These are phyloP conservation scores for Lasiodiplodia theobromae DNA, from an alignment of 2,329 filamentous ascomycete genomes.

Conservation along the genomic window DNA sequence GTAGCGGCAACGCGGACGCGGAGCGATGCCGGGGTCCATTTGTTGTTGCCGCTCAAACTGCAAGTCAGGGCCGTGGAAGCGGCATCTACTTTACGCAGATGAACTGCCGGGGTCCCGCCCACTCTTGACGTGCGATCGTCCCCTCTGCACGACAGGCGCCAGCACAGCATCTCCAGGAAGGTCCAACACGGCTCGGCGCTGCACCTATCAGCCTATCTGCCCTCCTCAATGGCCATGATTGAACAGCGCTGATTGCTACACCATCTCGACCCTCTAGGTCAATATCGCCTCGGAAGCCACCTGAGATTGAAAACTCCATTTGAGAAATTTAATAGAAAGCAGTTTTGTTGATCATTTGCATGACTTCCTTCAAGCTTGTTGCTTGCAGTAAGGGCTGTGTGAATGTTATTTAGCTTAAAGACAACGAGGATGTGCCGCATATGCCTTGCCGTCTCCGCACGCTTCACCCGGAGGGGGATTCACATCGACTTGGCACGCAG, in stretches of 20 bases:
- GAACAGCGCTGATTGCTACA: neutral
- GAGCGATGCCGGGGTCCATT: neutral
- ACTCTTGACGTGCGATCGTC: constrained; percentile 24
- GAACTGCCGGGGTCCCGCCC: neutral
- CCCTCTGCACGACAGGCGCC: neutral
- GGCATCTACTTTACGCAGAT: neutral
- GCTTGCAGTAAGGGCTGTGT: neutral
- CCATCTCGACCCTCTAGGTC: neutral
- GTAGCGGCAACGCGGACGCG: constrained; percentile 1
- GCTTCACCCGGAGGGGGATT: neutral
- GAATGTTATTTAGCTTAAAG: neutral
- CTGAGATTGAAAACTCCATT: neutral
- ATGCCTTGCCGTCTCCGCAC: neutral
- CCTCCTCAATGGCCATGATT: neutral
- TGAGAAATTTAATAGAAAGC: neutral
- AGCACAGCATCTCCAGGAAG: neutral
- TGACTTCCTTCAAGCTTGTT: neutral
- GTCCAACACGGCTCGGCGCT: constrained; percentile 21
- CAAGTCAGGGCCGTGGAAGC: fast-evolving
- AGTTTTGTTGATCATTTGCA: neutral
- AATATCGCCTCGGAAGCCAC: neutral
- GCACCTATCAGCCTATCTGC: constrained; percentile 16
- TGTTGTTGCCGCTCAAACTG: neutral
- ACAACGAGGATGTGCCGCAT: neutral
- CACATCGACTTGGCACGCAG: neutral